A percentile compares a stretch with the other conserved stretches of the same genome.
phyloP scores from a whole-genome alignment of 1,139 yeast species.

The Yamadazyma dushanensis region DNA sequence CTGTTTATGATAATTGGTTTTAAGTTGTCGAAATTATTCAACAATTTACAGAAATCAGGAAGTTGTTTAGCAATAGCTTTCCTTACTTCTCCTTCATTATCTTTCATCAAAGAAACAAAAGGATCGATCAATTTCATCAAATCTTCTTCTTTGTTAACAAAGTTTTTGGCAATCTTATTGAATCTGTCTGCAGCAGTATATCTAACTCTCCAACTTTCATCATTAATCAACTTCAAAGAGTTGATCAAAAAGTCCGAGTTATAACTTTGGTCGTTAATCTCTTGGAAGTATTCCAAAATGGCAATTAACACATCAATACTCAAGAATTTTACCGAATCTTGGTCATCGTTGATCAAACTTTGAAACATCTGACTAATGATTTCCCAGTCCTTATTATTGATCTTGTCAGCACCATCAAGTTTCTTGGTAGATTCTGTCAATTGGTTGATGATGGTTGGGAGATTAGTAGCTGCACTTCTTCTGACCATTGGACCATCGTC shows the following conservation, averaged over 20 bases:
- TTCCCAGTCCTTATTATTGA: constrained; percentile 63
- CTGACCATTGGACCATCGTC: constrained; percentile 99
- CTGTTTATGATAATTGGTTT: constrained; percentile 61
- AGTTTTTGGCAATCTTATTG: constrained; percentile 68
- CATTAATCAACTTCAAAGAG: constrained; percentile 66
- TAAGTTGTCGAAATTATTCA: constrained; percentile 43
- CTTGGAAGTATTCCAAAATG: constrained; percentile 63
- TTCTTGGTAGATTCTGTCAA: constrained; percentile 41
- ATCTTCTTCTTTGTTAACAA: constrained; percentile 54
- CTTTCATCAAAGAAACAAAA: constrained; percentile 78
- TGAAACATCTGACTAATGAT: constrained; percentile 80
- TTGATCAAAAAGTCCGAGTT: constrained; percentile 60
- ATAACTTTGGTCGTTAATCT: constrained; percentile 56
- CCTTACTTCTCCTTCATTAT: constrained; percentile 94
- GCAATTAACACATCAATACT: constrained; percentile 84
- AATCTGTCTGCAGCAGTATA: constrained; percentile 96
- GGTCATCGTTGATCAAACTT: constrained; percentile 78
- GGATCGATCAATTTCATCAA: constrained; percentile 61
- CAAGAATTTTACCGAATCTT: constrained; percentile 91
- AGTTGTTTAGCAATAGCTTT: constrained; percentile 91
- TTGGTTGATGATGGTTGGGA: constrained; percentile 69
- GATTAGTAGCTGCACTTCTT: constrained; percentile 85
- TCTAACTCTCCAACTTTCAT: constrained; percentile 97
- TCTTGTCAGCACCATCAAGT: constrained; percentile 24
- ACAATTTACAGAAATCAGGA: constrained; percentile 70